A percentile compares a stretch with the other conserved stretches of the same genome.
Evolutionary conservation across 805 yeast genomes (phyloP).

Genomic region (Pichia cephalocereana): DNA sequence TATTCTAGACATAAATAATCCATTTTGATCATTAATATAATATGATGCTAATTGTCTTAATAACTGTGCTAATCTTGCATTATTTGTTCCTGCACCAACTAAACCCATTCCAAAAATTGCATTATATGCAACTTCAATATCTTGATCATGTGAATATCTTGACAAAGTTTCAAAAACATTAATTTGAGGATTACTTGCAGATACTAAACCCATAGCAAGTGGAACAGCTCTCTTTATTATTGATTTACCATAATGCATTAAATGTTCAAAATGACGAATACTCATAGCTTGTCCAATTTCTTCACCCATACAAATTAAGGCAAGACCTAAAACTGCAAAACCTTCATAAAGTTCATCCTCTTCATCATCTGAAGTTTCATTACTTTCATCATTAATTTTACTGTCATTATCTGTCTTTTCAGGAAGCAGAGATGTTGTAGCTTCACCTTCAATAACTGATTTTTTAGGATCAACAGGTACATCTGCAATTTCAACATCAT

Average conservation of each 20-base stretch:
- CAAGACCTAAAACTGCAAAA: conserved; percentile 90
- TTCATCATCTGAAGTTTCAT: conserved; percentile 26
- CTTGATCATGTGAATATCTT: conserved; percentile 93
- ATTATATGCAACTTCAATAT: conserved; percentile 86
- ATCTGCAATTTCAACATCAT: conserved; percentile 34
- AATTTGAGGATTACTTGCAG: conserved; percentile 92
- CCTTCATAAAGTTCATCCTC: conserved; percentile 63
- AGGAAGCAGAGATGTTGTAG: conserved; percentile 8
- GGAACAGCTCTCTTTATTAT: conserved; percentile 92
- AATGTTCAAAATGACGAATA: conserved; percentile 90
- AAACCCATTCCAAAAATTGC: conserved; percentile 96
- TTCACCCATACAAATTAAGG: conserved; percentile 94
- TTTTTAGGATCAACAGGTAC: conserved; percentile 24
- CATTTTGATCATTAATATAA: conserved; percentile 83
- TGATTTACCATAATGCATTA: conserved; percentile 95
- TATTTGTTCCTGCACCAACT: conserved; percentile 98
- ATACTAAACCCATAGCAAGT: conserved; percentile 92
- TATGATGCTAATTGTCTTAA: conserved; percentile 91
- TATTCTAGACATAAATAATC: conserved; percentile 84
- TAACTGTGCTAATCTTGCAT: conserved; percentile 94
- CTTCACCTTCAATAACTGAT: conserved; percentile 13
- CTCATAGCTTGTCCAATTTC: conserved; percentile 98
- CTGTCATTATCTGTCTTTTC: conserved; percentile 2
- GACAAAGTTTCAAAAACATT: conserved; percentile 94
- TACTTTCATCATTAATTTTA: conserved; percentile 22